Evolutionary conservation across 805 yeast genomes (phyloP).

Genomic region (Saccharomycopsis selenospora): DNA sequence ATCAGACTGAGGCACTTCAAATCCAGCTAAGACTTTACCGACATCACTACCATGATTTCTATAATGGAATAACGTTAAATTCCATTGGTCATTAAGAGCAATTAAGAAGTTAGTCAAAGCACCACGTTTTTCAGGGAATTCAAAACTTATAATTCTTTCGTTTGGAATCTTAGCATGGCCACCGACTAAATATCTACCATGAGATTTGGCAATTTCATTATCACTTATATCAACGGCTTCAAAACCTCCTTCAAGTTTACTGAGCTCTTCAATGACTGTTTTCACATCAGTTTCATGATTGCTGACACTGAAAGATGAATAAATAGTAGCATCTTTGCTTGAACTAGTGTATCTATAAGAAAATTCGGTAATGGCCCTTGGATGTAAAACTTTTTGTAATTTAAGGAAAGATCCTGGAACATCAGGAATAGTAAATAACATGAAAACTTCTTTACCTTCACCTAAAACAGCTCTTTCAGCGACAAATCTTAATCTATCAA

Average conservation of each 20-base stretch:
- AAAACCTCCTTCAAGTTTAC: slow-evolving; percentile 53
- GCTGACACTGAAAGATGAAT: slow-evolving; percentile 78
- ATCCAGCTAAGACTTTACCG: slow-evolving; percentile 87
- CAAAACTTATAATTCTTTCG: slow-evolving; percentile 77
- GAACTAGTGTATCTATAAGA: slow-evolving; percentile 57
- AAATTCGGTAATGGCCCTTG: slow-evolving; percentile 90
- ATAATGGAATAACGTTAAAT: slow-evolving; percentile 89
- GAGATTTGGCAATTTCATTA: slow-evolving; percentile 92
- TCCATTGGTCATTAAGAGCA: slow-evolving; percentile 73
- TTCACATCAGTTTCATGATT: slow-evolving; percentile 62
- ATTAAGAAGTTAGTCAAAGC: slow-evolving; percentile 78
- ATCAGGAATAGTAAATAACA: slow-evolving; percentile 88
- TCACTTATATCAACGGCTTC: slow-evolving; percentile 78
- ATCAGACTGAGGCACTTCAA: slow-evolving; percentile 71
- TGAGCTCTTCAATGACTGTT: slow-evolving; percentile 51
- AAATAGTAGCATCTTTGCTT: slow-evolving; percentile 60
- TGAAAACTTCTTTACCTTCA: slow-evolving; percentile 92
- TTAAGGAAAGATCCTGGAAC: slow-evolving; percentile 81
- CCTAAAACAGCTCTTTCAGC: slow-evolving; percentile 98
- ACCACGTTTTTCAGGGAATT: slow-evolving; percentile 97
- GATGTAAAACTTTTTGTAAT: slow-evolving; percentile 70
- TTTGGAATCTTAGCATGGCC: slow-evolving; percentile 69
- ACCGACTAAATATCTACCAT: slow-evolving; percentile 93
- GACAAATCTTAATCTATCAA: slow-evolving; percentile 91
- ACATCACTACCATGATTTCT: slow-evolving; percentile 95